Percentiles rank a stretch among this genome's conserved stretches.
These are phyloP conservation scores for Penicillium daleae DNA, from an alignment of 495 filamentous ascomycete genomes.

Conservation along the genomic window DNA sequence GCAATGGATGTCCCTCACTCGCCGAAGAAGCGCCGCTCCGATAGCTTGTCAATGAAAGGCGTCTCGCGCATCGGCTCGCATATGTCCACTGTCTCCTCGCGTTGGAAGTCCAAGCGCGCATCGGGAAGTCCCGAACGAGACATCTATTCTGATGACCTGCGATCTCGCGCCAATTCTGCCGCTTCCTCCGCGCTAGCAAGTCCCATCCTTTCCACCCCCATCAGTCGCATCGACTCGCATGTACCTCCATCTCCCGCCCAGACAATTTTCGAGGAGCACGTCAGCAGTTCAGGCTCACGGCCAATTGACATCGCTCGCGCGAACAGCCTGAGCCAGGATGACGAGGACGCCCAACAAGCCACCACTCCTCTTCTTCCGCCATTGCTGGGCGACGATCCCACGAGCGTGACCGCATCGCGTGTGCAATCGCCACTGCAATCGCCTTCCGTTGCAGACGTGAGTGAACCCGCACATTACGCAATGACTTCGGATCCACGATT, in stretches of 20 bases:
- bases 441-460: slow-evolving; percentile 63
- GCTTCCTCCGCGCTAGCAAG: slow-evolving; percentile 70
- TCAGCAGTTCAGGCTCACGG: slow-evolving; percentile 46
- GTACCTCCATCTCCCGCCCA: slow-evolving; percentile 68
- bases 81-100: slow-evolving; percentile 73
- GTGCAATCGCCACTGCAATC: slow-evolving; percentile 82
- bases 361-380: slow-evolving; percentile 85
- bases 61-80: slow-evolving; percentile 69
- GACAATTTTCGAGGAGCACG: slow-evolving; percentile 66
- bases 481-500: slow-evolving; percentile 50
- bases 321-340: slow-evolving; percentile 56
- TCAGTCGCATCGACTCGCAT: slow-evolving; percentile 55
- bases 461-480: slow-evolving; percentile 38
- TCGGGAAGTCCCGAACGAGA: slow-evolving; percentile 51
- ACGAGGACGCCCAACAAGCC: slow-evolving; percentile 61
- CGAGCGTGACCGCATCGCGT: slow-evolving; percentile 40
- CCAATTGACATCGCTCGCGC: slow-evolving; percentile 64
- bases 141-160: slow-evolving; percentile 40
- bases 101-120: slow-evolving; percentile 61
- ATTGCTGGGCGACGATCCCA: slow-evolving; percentile 62
- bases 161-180: slow-evolving; percentile 59
- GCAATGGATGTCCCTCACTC: slow-evolving; percentile 60
- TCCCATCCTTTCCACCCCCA: slow-evolving; percentile 46
- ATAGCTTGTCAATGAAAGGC: slow-evolving; percentile 65
- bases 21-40: slow-evolving; percentile 66